Evolutionary conservation across 2,329 filamentous ascomycete genomes (phyloP).

Genomic region (Neonectria hederae): DNA sequence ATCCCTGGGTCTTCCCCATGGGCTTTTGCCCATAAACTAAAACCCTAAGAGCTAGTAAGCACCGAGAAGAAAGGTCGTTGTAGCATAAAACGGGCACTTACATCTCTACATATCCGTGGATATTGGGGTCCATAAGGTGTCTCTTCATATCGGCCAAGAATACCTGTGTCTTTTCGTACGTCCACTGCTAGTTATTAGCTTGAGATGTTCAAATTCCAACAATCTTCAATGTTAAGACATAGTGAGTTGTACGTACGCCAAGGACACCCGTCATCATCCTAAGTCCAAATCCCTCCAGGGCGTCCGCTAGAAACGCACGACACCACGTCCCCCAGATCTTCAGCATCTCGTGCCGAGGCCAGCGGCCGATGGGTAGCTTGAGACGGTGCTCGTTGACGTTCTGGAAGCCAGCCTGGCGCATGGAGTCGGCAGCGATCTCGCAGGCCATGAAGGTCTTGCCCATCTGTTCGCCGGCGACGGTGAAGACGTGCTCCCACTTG

Average conservation of each 20-base stretch:
- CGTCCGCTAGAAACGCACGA: slow-evolving; percentile 17
- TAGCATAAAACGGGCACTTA: background rate
- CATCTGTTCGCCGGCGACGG: slow-evolving; percentile 20
- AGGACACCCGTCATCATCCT: slow-evolving; percentile 23
- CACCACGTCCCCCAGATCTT: slow-evolving; percentile 28
- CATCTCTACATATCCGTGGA: slow-evolving; percentile 12
- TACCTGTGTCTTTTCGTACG: slow-evolving; percentile 3
- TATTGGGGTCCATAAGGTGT: slow-evolving; percentile 1
- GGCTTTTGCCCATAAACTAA: slow-evolving; percentile 4
- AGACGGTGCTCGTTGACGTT: slow-evolving; percentile 18
- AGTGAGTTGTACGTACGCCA: background rate
- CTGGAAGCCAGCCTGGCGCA: slow-evolving; percentile 29
- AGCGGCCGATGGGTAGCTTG: slow-evolving; percentile 23
- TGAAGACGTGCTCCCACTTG: slow-evolving; percentile 29
- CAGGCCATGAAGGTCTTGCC: slow-evolving; percentile 26
- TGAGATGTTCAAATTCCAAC: background rate
- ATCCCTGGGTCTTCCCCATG: background rate
- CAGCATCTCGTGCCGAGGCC: slow-evolving; percentile 39
- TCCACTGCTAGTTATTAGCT: background rate
- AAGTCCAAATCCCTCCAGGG: slow-evolving; percentile 26
- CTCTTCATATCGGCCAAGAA: slow-evolving; percentile 11
- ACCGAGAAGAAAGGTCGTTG: background rate
- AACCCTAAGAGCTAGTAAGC: slow-evolving; percentile 1
- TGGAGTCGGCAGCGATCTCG: slow-evolving; percentile 15
- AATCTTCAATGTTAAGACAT: background rate